Base-by-base conservation (phyloP, 2,329 filamentous ascomycete species). In the Xylariaceae sp. region DNA sequence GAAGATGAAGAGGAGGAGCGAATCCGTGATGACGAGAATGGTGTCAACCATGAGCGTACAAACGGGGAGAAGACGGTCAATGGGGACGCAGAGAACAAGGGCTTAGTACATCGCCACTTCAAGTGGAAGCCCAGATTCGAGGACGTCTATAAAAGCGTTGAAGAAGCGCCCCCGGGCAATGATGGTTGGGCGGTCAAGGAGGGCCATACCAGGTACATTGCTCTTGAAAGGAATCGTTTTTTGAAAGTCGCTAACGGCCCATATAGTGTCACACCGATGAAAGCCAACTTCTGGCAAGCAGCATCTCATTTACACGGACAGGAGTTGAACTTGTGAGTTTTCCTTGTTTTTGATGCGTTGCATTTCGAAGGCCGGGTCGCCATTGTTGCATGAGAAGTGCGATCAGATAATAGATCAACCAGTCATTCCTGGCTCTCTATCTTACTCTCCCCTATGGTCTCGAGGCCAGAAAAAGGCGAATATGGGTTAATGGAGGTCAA, bases 181-280 rank as follows among this genome's bases (percentile, higher is more conserved):
- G 94, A 99, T 74, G 94, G 93, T 4, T 97, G 93, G 91, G 88
- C 88, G 41, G 90, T 99, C 23, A 88, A 89, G 72, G 87, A 96
- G 72, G 90, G 91, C 34, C 85, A 88, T 73, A 95, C 93, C 10
- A 94, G 90, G 89, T 90, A 18, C 17, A 30, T 30, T 30, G 23
- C 23, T 30, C 23, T 30, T 30, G 23, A 30, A 30, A 76, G 1
- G 13, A 68, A 79, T 75, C 35, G 34, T 6, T 37, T 47, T 9
- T 15, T 49, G 13, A 45, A 2, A 13, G 41, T n/a, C 41, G 51
- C 61, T 61, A 17, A 66, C 55, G 17, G 57, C 4, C 59, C 49
- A 58, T 61, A 64, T 69, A 96, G 92, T 74, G 86, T 99, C 58
- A 97, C 94, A 3, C 90, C 93, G 11, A 75, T 97, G 66, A 90